These are phyloP conservation scores for Lecanicillium sp. DNA, from an alignment of 2,329 filamentous ascomycete genomes.

Conservation along the genomic window DNA sequence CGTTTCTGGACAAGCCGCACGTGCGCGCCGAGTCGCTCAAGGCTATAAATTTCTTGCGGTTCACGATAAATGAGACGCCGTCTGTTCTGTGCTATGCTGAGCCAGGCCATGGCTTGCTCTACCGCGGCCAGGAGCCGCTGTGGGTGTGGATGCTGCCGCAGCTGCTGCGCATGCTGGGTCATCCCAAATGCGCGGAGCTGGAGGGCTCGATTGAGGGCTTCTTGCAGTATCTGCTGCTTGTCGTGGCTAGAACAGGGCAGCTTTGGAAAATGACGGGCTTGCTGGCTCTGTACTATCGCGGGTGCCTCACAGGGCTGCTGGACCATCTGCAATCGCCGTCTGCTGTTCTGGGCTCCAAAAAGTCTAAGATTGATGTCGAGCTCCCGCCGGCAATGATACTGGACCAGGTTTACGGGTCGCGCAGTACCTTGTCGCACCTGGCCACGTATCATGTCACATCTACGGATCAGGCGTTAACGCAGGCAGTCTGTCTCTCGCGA, in stretches of 20 bases:
- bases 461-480: slow-evolving; percentile 36
- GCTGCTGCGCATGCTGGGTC: slow-evolving; percentile 49
- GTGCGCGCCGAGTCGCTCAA: slow-evolving; percentile 55
- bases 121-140: slow-evolving; percentile 51
- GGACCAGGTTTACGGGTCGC: slow-evolving; percentile 23
- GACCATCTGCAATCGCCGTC: slow-evolving; percentile 25
- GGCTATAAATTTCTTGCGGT: slow-evolving; percentile 69
- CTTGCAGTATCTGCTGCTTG: slow-evolving; percentile 39
- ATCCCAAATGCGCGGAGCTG: slow-evolving; percentile 38
- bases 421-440: slow-evolving; percentile 11
- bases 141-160: slow-evolving; percentile 59
- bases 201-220: slow-evolving; percentile 45
- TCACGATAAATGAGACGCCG: slow-evolving; percentile 69
- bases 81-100: slow-evolving; percentile 49
- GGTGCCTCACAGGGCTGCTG: slow-evolving; percentile 30
- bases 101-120: slow-evolving; percentile 34
- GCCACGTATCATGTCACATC: slow-evolving; percentile 32
- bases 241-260: slow-evolving; percentile 32
- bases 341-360: slow-evolving; percentile 17
- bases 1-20: slow-evolving; percentile 51
- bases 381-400: slow-evolving; percentile 33
- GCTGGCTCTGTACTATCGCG: slow-evolving; percentile 40
- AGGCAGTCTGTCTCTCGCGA: slow-evolving; percentile 35
- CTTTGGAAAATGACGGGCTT: slow-evolving; percentile 42
- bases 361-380: slow-evolving; percentile 18